phyloP scores from a whole-genome alignment of 306 rosid species.

The Comarum palustre region DNA sequence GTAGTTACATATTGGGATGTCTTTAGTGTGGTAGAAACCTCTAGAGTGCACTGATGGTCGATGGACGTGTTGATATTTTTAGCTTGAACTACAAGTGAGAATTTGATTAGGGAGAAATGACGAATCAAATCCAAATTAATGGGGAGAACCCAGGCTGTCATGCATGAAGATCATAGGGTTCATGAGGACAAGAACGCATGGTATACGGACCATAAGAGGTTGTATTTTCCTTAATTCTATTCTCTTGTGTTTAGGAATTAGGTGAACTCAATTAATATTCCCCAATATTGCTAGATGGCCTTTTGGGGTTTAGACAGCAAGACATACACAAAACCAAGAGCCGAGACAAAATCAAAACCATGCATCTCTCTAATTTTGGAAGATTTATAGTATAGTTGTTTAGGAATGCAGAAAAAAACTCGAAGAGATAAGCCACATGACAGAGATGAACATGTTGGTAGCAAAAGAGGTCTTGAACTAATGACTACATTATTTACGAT shows the following conservation, averaged over 20 bases:
- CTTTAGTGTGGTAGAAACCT: not conserved
- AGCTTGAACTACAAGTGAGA: not conserved
- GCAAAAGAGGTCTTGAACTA: too few relatives aligned
- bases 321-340: not conserved
- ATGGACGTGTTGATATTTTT: not conserved
- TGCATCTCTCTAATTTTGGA: not conserved
- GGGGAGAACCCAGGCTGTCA: not conserved
- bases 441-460: not conserved
- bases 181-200: conserved; percentile 7
- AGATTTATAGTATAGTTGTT: not conserved
- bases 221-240: not conserved
- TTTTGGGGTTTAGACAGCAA: not conserved
- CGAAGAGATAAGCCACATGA: not conserved
- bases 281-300: not conserved
- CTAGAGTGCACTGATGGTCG: not conserved
- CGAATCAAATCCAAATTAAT: not conserved
- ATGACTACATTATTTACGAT: not conserved
- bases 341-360: not conserved
- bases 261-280: not conserved
- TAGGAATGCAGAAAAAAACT: not conserved
- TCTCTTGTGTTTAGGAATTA: not conserved
- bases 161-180: too few relatives aligned
- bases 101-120: not conserved
- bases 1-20: too few relatives aligned
- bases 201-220: not conserved